Evolutionary conservation across 148 eudicot genomes (phyloP).

Genomic region (Vaccinium darrowii): DNA sequence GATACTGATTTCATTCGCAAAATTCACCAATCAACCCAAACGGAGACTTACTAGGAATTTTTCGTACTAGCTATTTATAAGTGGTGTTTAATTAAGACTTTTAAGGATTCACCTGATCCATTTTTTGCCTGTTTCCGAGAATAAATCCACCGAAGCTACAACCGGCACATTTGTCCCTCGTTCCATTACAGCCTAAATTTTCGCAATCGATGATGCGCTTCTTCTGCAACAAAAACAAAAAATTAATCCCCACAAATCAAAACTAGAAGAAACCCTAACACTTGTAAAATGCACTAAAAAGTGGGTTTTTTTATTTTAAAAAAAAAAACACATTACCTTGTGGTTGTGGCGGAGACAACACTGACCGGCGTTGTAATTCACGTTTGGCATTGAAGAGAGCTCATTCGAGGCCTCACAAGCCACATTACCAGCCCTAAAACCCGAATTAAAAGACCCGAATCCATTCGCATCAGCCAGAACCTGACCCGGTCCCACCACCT

Average conservation of each 20-base stretch:
- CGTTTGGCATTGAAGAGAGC: constrained; percentile 64
- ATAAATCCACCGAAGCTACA: constrained; percentile 20
- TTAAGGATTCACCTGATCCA: constrained; percentile 12
- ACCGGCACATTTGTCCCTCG: neutral
- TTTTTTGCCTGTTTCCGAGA: constrained; percentile 4
- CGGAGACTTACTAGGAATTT: neutral
- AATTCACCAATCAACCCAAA: neutral
- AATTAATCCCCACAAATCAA: neutral
- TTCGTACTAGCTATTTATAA: neutral
- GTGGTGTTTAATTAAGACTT: neutral
- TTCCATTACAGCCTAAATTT: constrained; percentile 15
- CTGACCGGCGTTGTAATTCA: neutral
- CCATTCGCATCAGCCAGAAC: constrained; percentile 12
- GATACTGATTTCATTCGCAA: neutral
- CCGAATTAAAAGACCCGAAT: constrained; percentile 6
- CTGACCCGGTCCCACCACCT: neutral
- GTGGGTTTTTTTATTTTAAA: neutral
- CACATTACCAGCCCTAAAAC: constrained; percentile 16
- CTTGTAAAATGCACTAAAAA: neutral
- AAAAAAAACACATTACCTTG: constrained; percentile 22
- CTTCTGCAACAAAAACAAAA: constrained; percentile 19
- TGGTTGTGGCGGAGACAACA: constrained; percentile 13
- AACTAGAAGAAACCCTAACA: neutral
- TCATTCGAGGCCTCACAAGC: constrained; percentile 29
- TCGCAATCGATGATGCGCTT: constrained; percentile 23